These are phyloP conservation scores for Mariannaea elegans DNA, from an alignment of 2,329 filamentous ascomycete species.

Conservation along the genomic window DNA sequence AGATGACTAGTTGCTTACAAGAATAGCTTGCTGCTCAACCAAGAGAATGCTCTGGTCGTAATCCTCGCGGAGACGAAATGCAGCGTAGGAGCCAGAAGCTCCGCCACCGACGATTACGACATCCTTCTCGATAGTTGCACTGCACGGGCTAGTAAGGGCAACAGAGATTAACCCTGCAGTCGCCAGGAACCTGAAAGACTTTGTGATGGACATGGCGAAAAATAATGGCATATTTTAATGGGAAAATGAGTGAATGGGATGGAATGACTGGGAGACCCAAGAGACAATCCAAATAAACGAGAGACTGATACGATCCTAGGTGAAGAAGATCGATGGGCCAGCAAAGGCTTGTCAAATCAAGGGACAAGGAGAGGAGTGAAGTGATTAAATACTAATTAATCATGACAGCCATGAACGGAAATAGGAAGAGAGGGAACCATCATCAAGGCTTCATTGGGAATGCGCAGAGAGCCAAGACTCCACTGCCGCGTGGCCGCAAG, in stretches of 20 bases:
- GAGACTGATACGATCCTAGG: slow-evolving; percentile 7
- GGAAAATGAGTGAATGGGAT: not conserved
- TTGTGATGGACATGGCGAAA: not conserved
- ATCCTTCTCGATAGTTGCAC: slow-evolving; percentile 35
- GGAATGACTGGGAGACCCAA: too few relatives aligned
- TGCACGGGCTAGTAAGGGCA: not conserved
- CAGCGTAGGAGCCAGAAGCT: slow-evolving; percentile 49
- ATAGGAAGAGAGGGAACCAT: not conserved
- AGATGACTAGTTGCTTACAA: too few relatives aligned
- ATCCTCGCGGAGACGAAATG: slow-evolving; percentile 48
- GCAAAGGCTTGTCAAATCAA: not conserved
- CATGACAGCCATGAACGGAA: not conserved
- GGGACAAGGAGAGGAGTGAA: not conserved
- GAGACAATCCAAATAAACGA: too few relatives aligned
- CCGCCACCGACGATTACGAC: slow-evolving; percentile 50
- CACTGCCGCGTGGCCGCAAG: not conserved
- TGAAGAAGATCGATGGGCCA: slow-evolving; percentile 3
- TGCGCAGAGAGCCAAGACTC: not conserved
- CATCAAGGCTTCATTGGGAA: not conserved
- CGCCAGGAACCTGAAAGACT: slow-evolving; percentile 5
- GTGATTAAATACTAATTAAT: slow-evolving; percentile 4
- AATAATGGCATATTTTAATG: not conserved
- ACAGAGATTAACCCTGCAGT: slow-evolving; percentile 18
- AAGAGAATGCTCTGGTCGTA: slow-evolving; percentile 44
- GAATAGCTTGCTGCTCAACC: slow-evolving; percentile 45